Percentiles rank a stretch among this genome's conserved stretches.
Evolutionary conservation across 164 flowering plant species (phyloP).

Genomic region (Aristolochia contorta): DNA sequence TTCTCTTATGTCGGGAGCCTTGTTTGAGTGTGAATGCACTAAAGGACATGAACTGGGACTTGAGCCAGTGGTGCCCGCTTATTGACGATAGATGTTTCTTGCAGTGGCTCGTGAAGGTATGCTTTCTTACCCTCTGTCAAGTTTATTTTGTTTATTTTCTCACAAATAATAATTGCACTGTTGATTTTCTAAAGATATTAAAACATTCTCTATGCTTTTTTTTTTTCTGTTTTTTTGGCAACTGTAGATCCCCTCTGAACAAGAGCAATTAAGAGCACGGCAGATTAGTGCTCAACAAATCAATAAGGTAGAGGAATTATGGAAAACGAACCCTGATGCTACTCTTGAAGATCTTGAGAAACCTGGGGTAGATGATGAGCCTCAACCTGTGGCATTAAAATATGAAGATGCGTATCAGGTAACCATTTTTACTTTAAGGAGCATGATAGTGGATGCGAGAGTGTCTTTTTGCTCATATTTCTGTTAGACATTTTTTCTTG

Average conservation of each 20-base stretch:
- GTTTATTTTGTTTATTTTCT: neutral
- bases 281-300: slow-evolving; percentile 99
- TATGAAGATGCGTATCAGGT: slow-evolving; percentile 99
- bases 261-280: slow-evolving; percentile 96
- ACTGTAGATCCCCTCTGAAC: slow-evolving; percentile 91
- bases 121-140: neutral
- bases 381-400: slow-evolving; percentile 87
- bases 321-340: slow-evolving; percentile 99
- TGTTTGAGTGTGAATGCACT: slow-evolving; percentile 89
- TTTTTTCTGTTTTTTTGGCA: neutral
- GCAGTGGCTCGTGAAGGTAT: slow-evolving; percentile 98
- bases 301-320: slow-evolving; percentile 95
- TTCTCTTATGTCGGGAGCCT: slow-evolving; percentile 95
- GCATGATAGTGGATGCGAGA: neutral
- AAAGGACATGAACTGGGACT: slow-evolving; percentile 99
- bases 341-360: slow-evolving; percentile 96
- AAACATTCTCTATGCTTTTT: neutral
- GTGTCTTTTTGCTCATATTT: neutral
- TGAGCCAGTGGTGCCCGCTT: slow-evolving; percentile 99
- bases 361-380: slow-evolving; percentile 99
- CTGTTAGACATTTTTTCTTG: too few relatives aligned
- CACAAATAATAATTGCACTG: too few relatives aligned
- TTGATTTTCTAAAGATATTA: neutral
- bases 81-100: slow-evolving; percentile 98
- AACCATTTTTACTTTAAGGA: slow-evolving; percentile 1